Conservation (phyloP, 345 rosid genomes). For the Hibiscus syriacus region DNA sequence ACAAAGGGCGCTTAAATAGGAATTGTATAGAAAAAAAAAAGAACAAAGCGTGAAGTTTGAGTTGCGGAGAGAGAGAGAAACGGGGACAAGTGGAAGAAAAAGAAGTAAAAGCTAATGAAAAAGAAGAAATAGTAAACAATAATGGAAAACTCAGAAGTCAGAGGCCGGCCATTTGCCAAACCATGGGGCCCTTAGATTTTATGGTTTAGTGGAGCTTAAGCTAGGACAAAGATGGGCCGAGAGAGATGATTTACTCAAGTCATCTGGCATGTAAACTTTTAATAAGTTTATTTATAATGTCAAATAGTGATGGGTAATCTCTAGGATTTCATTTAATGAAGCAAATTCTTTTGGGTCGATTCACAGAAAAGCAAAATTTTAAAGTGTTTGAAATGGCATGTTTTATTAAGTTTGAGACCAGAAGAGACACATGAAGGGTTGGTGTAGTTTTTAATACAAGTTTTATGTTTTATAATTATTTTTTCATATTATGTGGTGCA, state of each 20-base stretch:
- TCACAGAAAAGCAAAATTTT: too few relatives aligned
- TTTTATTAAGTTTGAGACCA: constrained; percentile 8
- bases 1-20: neutral
- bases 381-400: neutral
- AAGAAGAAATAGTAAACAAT: constrained; percentile 10
- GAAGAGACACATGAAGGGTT: too few relatives aligned
- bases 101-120: constrained; percentile 11
- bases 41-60: constrained; percentile 17
- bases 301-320: neutral
- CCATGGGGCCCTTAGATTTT: neutral
- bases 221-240: constrained; percentile 7
- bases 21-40: constrained; percentile 8
- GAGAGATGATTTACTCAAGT: too few relatives aligned
- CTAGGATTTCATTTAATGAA: neutral
- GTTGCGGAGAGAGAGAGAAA: constrained; percentile 4
- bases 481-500: too few relatives aligned
- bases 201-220: constrained; percentile 32
- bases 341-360: neutral
- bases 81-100: too few relatives aligned
- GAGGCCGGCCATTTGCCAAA: constrained; percentile 25
- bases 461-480: too few relatives aligned
- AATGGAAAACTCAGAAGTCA: constrained; percentile 11
- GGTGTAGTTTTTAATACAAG: too few relatives aligned
- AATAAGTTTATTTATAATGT: neutral
- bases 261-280: constrained; percentile 22